These are phyloP conservation scores for Teunomyces pallodes DNA, from an alignment of 805 yeast genomes.

Conservation along the genomic window DNA sequence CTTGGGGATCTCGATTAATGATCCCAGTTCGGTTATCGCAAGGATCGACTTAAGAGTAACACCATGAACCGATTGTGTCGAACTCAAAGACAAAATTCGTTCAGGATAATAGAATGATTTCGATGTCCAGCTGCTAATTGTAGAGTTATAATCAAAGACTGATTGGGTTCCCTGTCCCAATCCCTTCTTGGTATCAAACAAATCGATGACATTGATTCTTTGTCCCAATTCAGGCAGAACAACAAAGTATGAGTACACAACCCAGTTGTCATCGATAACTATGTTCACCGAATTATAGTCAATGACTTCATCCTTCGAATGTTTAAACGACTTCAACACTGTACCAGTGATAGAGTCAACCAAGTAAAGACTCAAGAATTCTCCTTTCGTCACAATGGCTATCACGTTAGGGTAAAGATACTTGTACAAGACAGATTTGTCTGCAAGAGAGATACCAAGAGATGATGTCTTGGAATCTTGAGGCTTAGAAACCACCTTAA, in stretches of 20 bases:
- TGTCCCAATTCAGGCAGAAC: conserved; percentile 46
- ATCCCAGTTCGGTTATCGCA: conserved; percentile 57
- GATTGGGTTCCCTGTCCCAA: conserved; percentile 38
- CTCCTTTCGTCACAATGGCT: conserved; percentile 41
- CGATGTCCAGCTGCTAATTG: conserved; percentile 47
- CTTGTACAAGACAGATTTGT: conserved; percentile 77
- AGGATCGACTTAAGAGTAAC: conserved; percentile 68
- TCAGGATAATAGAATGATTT: conserved; percentile 66
- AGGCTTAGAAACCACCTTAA: conserved; percentile 21
- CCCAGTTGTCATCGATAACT: conserved; percentile 80
- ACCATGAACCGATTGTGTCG: conserved; percentile 38
- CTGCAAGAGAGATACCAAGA: conserved; percentile 65
- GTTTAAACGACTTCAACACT: conserved; percentile 45
- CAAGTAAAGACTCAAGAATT: conserved; percentile 46
- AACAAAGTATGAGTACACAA: conserved; percentile 64
- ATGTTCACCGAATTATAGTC: conserved; percentile 45
- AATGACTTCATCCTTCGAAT: conserved; percentile 34
- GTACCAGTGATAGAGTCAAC: conserved; percentile 73
- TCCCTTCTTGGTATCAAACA: conserved; percentile 63
- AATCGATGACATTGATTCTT: conserved; percentile 68
- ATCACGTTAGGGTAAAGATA: conserved; percentile 71
- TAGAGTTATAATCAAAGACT: conserved; percentile 28
- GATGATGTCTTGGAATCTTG: conserved; percentile 37
- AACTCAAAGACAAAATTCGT: conserved; percentile 47
- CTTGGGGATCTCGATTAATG: conserved; percentile 69